phyloP scores from a whole-genome alignment of 2,329 filamentous ascomycete genomes.

The Teratosphaeriaceae sp. region DNA sequence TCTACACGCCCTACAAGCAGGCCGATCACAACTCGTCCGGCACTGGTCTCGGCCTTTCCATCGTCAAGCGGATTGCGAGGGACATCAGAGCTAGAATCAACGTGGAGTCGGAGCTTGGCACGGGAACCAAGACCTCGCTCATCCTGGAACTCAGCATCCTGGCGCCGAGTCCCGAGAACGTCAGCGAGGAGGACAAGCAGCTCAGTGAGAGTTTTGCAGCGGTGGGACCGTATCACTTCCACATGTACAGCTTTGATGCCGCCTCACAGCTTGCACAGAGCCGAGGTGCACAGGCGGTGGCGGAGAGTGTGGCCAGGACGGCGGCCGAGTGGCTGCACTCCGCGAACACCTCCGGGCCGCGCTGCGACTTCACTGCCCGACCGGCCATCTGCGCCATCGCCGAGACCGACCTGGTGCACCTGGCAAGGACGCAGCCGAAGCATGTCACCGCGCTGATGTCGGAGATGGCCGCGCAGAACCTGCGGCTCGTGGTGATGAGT shows the following conservation, averaged over 20 bases:
- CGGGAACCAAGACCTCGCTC: slow-evolving; percentile 18
- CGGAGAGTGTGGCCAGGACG: not conserved
- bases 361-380: not conserved
- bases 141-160: slow-evolving; percentile 1
- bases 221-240: not conserved
- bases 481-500: slow-evolving; percentile 6
- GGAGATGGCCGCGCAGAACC: not conserved
- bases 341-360: not conserved
- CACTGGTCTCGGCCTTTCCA: slow-evolving; percentile 30
- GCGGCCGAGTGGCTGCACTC: slow-evolving; percentile 6
- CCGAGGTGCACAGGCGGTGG: not conserved
- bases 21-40: slow-evolving; percentile 27
- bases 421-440: slow-evolving; percentile 1
- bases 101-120: slow-evolving; percentile 20
- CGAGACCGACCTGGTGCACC: slow-evolving; percentile 5
- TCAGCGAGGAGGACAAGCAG: not conserved
- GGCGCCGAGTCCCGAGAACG: not conserved
- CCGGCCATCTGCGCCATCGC: not conserved
- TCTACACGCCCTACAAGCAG: slow-evolving; percentile 30
- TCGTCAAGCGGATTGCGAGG: slow-evolving; percentile 27
- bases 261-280: not conserved
- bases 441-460: slow-evolving; percentile 4
- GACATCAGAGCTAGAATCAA: slow-evolving; percentile 21
- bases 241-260: not conserved
- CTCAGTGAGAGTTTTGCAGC: not conserved